A percentile compares a stretch with the other conserved stretches of the same genome.
Evolutionary conservation across 2,329 filamentous ascomycete genomes (phyloP).

Genomic region (Fusarium sp.): DNA sequence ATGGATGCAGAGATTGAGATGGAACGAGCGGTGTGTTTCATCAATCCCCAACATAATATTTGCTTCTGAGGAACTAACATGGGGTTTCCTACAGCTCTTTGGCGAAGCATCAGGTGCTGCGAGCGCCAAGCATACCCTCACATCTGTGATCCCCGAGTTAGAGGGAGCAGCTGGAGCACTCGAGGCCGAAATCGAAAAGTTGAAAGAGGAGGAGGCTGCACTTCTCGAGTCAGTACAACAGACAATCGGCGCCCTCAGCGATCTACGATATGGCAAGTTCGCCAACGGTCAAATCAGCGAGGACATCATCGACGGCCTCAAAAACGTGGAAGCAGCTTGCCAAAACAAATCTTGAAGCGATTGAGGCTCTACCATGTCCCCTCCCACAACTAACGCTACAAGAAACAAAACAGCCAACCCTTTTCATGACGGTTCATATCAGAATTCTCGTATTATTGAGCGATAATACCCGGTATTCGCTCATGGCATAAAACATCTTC

Average conservation of each 20-base stretch:
- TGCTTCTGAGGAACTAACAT: not conserved
- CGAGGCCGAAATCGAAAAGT: constrained; percentile 72
- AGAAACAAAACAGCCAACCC: constrained; percentile 26
- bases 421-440: constrained; percentile 18
- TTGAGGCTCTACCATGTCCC: constrained; percentile 27
- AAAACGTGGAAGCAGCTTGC: constrained; percentile 67
- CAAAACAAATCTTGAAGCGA: constrained; percentile 54
- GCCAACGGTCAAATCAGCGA: constrained; percentile 70
- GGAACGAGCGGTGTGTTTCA: constrained; percentile 62
- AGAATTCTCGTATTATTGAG: constrained; percentile 24
- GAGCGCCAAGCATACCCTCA: constrained; percentile 67
- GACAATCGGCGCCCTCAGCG: constrained; percentile 79
- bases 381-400: constrained; percentile 23
- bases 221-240: constrained; percentile 71
- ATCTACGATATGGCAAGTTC: constrained; percentile 83
- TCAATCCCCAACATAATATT: not conserved
- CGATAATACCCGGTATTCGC: constrained; percentile 25
- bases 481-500: constrained; percentile 17
- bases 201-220: constrained; percentile 72
- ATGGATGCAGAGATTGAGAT: constrained; percentile 73
- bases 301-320: constrained; percentile 76
- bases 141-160: constrained; percentile 75
- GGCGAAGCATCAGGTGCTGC: constrained; percentile 58
- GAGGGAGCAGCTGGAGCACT: constrained; percentile 73
- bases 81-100: constrained; percentile 62